phyloP scores from a whole-genome alignment of 768 basidiomycete genomes.

The Xanthoconium purpureum region DNA sequence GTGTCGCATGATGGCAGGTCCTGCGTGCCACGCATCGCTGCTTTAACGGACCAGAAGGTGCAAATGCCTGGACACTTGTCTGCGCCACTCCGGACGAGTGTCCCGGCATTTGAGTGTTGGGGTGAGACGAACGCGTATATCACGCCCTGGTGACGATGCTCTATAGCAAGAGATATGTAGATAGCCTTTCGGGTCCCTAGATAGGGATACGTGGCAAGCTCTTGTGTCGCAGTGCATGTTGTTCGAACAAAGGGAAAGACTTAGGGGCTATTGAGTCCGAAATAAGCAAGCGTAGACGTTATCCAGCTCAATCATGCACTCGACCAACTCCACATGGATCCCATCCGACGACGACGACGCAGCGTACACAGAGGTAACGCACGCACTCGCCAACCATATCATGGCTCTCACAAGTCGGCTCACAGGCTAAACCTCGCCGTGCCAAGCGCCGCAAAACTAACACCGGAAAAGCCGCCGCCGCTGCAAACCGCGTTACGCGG shows the following conservation, averaged over 20 bases:
- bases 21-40: background rate
- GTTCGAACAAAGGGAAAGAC: too few species aligned
- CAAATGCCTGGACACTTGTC: slow-evolving; percentile 8
- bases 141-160: too few species aligned
- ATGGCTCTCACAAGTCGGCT: background rate
- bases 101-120: background rate
- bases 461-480: slow-evolving; percentile 10
- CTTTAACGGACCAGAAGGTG: background rate
- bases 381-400: too few species aligned
- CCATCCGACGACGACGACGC: slow-evolving; percentile 19
- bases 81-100: background rate
- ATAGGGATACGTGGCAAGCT: too few species aligned
- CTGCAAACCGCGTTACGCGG: slow-evolving; percentile 14
- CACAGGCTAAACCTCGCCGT: slow-evolving; percentile 10
- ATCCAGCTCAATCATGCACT: background rate
- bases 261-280: too few species aligned
- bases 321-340: background rate
- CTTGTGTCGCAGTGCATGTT: too few species aligned
- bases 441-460: slow-evolving; percentile 29
- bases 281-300: too few species aligned
- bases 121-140: background rate
- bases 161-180: too few species aligned
- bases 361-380: slow-evolving; percentile 21
- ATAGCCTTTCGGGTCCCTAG: too few species aligned
- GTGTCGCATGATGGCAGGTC: background rate